Conservation (phyloP, 768 basidiomycete species). For the Boletus rubescentipes region DNA sequence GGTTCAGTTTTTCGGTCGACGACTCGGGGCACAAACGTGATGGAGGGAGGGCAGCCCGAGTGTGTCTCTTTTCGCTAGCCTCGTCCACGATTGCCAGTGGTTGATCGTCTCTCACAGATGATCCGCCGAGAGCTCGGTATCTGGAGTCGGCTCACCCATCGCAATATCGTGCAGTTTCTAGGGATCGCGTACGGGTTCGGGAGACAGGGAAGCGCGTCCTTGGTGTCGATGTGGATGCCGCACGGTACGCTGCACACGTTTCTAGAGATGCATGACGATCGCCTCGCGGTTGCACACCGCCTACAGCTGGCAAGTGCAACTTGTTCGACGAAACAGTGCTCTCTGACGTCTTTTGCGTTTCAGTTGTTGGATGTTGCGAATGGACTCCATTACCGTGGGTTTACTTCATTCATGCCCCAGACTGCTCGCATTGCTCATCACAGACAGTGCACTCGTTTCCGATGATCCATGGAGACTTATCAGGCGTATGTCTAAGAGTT, state of each 20-base stretch:
- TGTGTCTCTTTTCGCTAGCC: not conserved
- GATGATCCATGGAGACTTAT: constrained; percentile 7
- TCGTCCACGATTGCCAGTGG: not conserved
- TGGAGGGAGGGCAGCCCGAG: not conserved
- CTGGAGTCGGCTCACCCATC: constrained; percentile 3
- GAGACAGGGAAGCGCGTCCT: not conserved
- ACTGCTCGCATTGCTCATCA: not conserved
- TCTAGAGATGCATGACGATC: not conserved
- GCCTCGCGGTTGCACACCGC: not conserved
- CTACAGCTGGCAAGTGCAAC: constrained; percentile 5
- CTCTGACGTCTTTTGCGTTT: not conserved
- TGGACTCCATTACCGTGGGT: constrained; percentile 6
- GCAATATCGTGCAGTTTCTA: constrained; percentile 3
- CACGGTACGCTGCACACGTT: constrained; percentile 4
- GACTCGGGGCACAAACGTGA: not conserved
- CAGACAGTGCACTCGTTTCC: constrained; percentile 11
- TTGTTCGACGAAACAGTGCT: too few species aligned
- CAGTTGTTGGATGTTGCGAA: constrained; percentile 7
- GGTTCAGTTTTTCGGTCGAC: constrained; percentile 8
- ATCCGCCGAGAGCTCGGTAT: constrained; percentile 7
- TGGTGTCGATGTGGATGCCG: constrained; percentile 13
- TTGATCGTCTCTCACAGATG: not conserved
- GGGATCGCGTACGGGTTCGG: constrained; percentile 5
- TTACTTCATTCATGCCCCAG: not conserved
- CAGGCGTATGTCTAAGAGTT: not conserved